Conservation (phyloP, 139 green algal genomes). For the Tetradesmus lagerheimii region DNA sequence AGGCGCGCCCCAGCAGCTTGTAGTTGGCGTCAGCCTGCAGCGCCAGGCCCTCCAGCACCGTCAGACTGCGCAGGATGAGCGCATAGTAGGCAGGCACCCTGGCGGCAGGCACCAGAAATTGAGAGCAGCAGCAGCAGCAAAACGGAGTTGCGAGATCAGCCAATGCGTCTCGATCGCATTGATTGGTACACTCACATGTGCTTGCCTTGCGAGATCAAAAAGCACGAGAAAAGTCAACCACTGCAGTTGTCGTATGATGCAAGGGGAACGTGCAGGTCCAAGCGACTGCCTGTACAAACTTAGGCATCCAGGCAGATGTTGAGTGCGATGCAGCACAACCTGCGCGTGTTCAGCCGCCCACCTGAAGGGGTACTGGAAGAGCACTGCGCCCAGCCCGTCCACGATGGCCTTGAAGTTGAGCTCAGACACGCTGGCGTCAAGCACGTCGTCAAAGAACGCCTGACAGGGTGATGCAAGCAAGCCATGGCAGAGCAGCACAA, state of each 20-base stretch:
- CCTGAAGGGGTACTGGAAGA: conserved; percentile 90
- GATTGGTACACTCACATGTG: too few relatives aligned
- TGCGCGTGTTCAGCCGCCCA: neutral
- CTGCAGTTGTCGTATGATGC: too few relatives aligned
- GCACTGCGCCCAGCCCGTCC: conserved; percentile 94
- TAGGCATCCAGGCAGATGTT: too few relatives aligned
- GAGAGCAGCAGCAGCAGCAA: conserved; percentile 14
- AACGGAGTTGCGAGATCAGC: too few relatives aligned
- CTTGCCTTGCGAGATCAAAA: too few relatives aligned
- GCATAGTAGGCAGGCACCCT: conserved; percentile 96
- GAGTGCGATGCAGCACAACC: too few relatives aligned
- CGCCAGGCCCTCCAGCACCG: conserved; percentile 95
- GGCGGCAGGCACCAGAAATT: neutral
- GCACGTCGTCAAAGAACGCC: conserved; percentile 96
- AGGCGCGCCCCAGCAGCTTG: conserved; percentile 93
- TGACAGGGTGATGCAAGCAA: conserved; percentile 67
- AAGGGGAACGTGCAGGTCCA: too few relatives aligned
- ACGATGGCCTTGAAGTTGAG: conserved; percentile 99
- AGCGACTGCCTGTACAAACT: too few relatives aligned
- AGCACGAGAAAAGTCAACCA: too few relatives aligned
- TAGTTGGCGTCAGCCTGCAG: conserved; percentile 75
- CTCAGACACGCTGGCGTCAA: conserved; percentile 69
- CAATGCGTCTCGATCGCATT: too few relatives aligned
- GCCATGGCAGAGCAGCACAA: neutral
- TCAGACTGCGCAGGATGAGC: conserved; percentile 95